Evolutionary conservation across 2,329 filamentous ascomycete genomes (phyloP).

Genomic region (Chaetomium sp.): DNA sequence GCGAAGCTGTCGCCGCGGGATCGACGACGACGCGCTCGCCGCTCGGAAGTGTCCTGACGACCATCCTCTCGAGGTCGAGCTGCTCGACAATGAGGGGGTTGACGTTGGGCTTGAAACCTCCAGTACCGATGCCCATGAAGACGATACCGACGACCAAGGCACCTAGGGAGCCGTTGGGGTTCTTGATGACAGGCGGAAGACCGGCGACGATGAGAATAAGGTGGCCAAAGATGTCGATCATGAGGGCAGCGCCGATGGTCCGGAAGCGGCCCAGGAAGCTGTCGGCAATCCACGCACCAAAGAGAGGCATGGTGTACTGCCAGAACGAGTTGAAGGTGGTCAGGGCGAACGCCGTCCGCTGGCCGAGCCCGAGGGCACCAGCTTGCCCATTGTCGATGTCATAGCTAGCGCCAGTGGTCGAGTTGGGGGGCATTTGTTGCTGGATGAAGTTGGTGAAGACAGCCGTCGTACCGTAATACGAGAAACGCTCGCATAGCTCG

Average conservation of each 20-base stretch:
- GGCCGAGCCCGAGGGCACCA: conserved; percentile 57
- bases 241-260: conserved; percentile 66
- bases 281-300: conserved; percentile 53
- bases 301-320: conserved; percentile 61
- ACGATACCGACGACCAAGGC: conserved; percentile 64
- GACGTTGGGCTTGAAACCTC: conserved; percentile 76
- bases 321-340: conserved; percentile 55
- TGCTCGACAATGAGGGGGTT: conserved; percentile 69
- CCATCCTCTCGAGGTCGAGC: conserved; percentile 57
- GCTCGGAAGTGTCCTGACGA: conserved; percentile 53
- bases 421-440: conserved; percentile 56
- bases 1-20: conserved; percentile 61
- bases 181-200: conserved; percentile 62
- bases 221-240: conserved; percentile 65
- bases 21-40: conserved; percentile 68
- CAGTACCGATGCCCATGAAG: conserved; percentile 62
- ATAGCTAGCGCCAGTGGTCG: conserved; percentile 53
- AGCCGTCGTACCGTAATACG: conserved; percentile 68
- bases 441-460: conserved; percentile 69
- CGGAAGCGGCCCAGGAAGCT: conserved; percentile 68
- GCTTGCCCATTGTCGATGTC: conserved; percentile 42
- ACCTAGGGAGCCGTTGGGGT: conserved; percentile 58
- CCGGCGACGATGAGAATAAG: conserved; percentile 66
- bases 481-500: conserved; percentile 72
- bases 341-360: conserved; percentile 37